These are phyloP conservation scores for Aspergillus nomiae DNA, from an alignment of 2,329 filamentous ascomycete genomes.

Conservation along the genomic window DNA sequence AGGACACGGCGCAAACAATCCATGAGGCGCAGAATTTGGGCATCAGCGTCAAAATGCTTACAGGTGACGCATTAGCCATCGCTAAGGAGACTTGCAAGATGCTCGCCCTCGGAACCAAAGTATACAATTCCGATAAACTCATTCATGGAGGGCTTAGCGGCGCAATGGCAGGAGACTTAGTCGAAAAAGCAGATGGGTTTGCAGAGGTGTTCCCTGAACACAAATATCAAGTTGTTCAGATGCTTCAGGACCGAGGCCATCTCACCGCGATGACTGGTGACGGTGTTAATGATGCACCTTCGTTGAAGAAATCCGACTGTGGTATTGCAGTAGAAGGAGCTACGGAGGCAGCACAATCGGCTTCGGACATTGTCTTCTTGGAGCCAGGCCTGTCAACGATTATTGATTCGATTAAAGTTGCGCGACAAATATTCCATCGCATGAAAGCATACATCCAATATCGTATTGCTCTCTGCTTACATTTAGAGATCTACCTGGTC, in stretches of 20 bases:
- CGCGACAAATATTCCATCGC: constrained; percentile 74
- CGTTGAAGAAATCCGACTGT: constrained; percentile 72
- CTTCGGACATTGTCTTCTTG: constrained; percentile 73
- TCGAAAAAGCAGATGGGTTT: constrained; percentile 73
- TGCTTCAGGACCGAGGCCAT: constrained; percentile 72
- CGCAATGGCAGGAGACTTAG: constrained; percentile 72
- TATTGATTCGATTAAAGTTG: constrained; percentile 72
- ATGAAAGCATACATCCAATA: constrained; percentile 80
- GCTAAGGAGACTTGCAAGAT: constrained; percentile 83
- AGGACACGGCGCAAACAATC: constrained; percentile 77
- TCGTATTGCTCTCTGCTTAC: constrained; percentile 73
- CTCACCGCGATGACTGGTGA: constrained; percentile 76
- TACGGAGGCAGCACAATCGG: constrained; percentile 71
- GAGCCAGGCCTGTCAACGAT: constrained; percentile 72
- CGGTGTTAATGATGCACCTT: constrained; percentile 74
- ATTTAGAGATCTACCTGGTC: constrained; percentile 75
- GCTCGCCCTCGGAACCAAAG: constrained; percentile 75
- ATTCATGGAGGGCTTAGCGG: constrained; percentile 74
- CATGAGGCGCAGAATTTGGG: constrained; percentile 73
- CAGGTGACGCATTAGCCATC: constrained; percentile 77
- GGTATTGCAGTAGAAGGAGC: constrained; percentile 74
- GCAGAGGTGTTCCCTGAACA: constrained; percentile 75
- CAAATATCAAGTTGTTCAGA: constrained; percentile 75
- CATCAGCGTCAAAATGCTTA: constrained; percentile 79
- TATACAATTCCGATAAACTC: constrained; percentile 77